Conservation (phyloP, 257 asterid species). For the Mitragyna speciosa region DNA sequence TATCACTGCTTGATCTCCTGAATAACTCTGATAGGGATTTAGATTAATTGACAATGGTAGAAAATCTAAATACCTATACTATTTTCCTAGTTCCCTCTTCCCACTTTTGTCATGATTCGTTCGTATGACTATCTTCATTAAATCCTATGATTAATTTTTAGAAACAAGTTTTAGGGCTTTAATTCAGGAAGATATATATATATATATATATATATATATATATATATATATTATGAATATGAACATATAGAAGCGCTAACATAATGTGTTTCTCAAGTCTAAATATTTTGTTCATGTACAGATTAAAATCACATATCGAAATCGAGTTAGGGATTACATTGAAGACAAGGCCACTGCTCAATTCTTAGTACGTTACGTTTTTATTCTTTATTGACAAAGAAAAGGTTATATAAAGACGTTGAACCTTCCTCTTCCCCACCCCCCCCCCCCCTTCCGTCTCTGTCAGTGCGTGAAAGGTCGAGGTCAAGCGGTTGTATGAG, state of each 20-base stretch:
- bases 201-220: too few relatives aligned
- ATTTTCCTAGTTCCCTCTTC: not conserved
- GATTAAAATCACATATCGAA: not conserved
- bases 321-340: not conserved
- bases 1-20: not conserved
- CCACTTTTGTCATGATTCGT: not conserved
- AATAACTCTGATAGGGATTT: not conserved
- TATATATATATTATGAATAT: too few relatives aligned
- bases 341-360: not conserved
- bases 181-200: not conserved
- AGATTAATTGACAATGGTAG: not conserved
- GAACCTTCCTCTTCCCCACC: too few relatives aligned
- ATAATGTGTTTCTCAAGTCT: too few relatives aligned
- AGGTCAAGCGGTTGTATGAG: not conserved
- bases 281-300: not conserved
- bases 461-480: not conserved
- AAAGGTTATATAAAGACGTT: not conserved
- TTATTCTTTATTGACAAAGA: not conserved
- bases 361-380: not conserved
- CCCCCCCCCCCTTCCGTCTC: too few relatives aligned
- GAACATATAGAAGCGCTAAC: too few relatives aligned
- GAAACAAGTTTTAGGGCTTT: not conserved
- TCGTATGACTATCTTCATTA: not conserved
- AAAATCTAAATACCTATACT: too few relatives aligned
- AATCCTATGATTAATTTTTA: not conserved